A percentile compares a stretch with the other conserved stretches of the same genome.
Evolutionary conservation across 345 rosid species (phyloP).

Genomic region (Brassica rapa): DNA sequence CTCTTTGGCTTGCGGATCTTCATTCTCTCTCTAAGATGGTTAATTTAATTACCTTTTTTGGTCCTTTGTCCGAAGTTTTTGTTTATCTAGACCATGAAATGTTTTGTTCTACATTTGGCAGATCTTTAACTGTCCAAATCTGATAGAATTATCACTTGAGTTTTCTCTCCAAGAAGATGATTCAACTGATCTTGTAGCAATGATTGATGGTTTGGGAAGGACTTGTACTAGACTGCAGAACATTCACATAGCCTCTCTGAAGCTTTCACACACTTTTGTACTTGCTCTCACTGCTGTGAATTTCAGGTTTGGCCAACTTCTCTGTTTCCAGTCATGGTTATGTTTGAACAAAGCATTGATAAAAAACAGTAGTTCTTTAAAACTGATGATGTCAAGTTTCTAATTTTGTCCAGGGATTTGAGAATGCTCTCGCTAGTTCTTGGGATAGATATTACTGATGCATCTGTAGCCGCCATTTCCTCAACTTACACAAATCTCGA

Average conservation of each 20-base stretch:
- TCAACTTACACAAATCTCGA: constrained; percentile 73
- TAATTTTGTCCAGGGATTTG: constrained; percentile 56
- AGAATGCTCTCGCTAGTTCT: constrained; percentile 93
- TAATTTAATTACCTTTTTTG: constrained; percentile 24
- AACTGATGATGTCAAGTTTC: constrained; percentile 22
- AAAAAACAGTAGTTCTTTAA: not conserved
- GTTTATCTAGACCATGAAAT: not conserved
- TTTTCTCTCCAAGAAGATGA: constrained; percentile 84
- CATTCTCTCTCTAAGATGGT: constrained; percentile 80
- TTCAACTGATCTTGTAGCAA: constrained; percentile 63
- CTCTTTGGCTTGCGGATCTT: constrained; percentile 89
- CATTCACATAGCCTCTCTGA: constrained; percentile 80
- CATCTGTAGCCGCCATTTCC: constrained; percentile 90
- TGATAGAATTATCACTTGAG: constrained; percentile 78
- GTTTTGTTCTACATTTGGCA: constrained; percentile 17
- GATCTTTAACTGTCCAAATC: constrained; percentile 81
- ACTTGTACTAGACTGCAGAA: constrained; percentile 72
- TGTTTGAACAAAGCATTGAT: not conserved
- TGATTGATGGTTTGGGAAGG: constrained; percentile 78
- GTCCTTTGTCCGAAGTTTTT: not conserved
- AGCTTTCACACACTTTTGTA: constrained; percentile 75
- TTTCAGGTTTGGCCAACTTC: constrained; percentile 58
- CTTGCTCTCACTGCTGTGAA: constrained; percentile 81
- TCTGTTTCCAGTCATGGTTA: not conserved
- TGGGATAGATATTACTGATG: constrained; percentile 86